Percentiles rank a stretch among this genome's conserved stretches.
Evolutionary conservation across 495 filamentous ascomycete species (phyloP).

Genomic region (Acidiella bohemica): DNA sequence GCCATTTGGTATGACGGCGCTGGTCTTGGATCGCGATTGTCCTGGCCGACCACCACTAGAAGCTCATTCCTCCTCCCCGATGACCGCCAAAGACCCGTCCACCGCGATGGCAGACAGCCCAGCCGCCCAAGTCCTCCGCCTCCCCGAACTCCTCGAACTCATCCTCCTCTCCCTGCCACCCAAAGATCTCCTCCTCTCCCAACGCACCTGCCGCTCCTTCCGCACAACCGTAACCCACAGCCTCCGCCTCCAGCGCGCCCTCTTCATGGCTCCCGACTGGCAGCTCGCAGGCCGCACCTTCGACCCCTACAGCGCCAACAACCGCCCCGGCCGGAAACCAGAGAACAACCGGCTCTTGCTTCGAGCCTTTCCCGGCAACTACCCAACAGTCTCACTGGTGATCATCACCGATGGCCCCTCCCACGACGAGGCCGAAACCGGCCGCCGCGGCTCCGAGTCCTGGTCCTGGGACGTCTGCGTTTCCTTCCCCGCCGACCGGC

Average conservation of each 20-base stretch:
- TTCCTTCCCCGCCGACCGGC: slow-evolving; percentile 11
- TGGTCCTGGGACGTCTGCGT: slow-evolving; percentile 17
- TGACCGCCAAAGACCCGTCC: no score
- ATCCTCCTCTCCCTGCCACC: slow-evolving; percentile 16
- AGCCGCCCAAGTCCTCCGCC: slow-evolving; percentile 9
- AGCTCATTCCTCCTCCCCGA: no score
- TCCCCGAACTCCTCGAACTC: slow-evolving; percentile 22
- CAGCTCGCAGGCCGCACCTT: slow-evolving; percentile 3
- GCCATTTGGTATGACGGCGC: no score
- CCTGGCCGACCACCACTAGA: no score
- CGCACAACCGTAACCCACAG: slow-evolving; percentile 20
- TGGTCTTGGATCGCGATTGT: no score
- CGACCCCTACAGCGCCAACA: slow-evolving; percentile 1
- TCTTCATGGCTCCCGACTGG: slow-evolving; percentile 22
- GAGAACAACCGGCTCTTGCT: slow-evolving; percentile 17
- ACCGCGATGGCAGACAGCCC: slow-evolving; percentile 2
- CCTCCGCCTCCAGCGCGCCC: slow-evolving; percentile 13
- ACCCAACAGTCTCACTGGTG: slow-evolving; percentile 17
- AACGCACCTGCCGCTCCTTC: slow-evolving; percentile 26
- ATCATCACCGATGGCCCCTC: slow-evolving; percentile 5
- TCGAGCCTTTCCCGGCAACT: slow-evolving; percentile 16
- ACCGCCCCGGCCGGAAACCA: slow-evolving; percentile 5
- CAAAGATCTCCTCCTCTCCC: slow-evolving; percentile 18
- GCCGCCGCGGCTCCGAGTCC: slow-evolving; percentile 3
- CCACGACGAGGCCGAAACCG: not conserved